Conservation (phyloP, 2,329 filamentous ascomycete species). For the Byssothecium circinans region DNA sequence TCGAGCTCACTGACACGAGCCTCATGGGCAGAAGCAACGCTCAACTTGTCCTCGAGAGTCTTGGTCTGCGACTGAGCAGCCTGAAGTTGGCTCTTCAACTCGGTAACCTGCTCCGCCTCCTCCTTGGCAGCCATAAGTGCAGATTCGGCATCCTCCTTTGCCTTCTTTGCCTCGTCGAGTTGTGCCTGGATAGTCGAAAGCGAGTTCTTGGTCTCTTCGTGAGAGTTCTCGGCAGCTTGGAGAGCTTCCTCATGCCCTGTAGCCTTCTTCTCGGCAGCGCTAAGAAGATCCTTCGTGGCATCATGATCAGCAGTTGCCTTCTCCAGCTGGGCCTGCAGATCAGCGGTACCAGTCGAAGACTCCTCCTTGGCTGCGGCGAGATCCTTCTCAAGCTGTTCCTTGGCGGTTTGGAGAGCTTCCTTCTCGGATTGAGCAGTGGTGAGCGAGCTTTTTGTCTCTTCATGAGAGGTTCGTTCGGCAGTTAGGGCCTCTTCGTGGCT, state of each 20-base stretch:
- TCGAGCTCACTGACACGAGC: slow-evolving; percentile 24
- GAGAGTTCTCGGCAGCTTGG: slow-evolving; percentile 14
- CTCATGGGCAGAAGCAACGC: slow-evolving; percentile 14
- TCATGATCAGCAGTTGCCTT: slow-evolving; percentile 13
- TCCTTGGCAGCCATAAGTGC: slow-evolving; percentile 2
- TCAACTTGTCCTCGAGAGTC: slow-evolving; percentile 8
- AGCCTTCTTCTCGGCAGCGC: slow-evolving; percentile 13
- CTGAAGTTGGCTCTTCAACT: slow-evolving; percentile 23
- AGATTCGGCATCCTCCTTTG: slow-evolving; percentile 12
- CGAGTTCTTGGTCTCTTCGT: slow-evolving; percentile 20
- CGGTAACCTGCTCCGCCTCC: slow-evolving; percentile 11
- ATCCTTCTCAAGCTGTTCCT: slow-evolving; percentile 20
- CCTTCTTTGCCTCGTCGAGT: slow-evolving; percentile 13
- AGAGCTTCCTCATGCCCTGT: slow-evolving; percentile 13
- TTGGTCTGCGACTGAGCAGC: slow-evolving; percentile 8
- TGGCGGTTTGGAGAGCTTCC: slow-evolving; percentile 18
- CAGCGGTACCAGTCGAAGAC: slow-evolving; percentile 17
- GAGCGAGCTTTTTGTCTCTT: slow-evolving; percentile 17
- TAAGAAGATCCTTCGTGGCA: slow-evolving; percentile 18
- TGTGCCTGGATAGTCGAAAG: slow-evolving; percentile 11
- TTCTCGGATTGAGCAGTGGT: slow-evolving; percentile 13
- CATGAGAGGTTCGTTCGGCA: slow-evolving; percentile 7
- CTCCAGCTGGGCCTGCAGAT: slow-evolving; percentile 24
- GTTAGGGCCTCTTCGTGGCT: slow-evolving; percentile 8
- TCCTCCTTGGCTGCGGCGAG: slow-evolving; percentile 23